Conservation (phyloP, 768 basidiomycete genomes). For the Suillus weaverae region DNA sequence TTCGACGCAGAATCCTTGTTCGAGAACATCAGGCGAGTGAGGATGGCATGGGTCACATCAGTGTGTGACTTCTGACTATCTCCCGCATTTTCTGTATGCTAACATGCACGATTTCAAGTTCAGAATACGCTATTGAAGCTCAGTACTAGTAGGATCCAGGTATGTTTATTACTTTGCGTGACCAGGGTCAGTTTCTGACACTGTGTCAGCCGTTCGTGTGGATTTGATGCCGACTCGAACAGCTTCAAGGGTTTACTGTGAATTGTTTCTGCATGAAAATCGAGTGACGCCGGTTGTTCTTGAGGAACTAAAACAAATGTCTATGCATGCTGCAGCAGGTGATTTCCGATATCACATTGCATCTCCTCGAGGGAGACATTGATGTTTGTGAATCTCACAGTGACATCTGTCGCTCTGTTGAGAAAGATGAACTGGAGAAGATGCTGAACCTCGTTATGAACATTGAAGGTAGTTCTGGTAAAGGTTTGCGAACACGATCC, state of each 20-base stretch:
- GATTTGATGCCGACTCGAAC: neutral
- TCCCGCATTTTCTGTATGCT: neutral
- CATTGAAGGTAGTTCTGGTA: conserved; percentile 32
- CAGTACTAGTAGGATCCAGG: conserved; percentile 21
- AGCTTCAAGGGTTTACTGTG: conserved; percentile 7
- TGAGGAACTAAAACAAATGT: neutral
- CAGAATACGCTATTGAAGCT: conserved; percentile 21
- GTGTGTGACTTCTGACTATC: conserved; percentile 29
- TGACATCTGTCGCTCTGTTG: conserved; percentile 41
- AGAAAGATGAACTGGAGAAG: conserved; percentile 34
- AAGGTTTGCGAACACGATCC: neutral
- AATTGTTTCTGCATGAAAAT: neutral
- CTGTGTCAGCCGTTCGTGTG: neutral
- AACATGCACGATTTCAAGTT: neutral
- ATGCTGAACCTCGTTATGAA: conserved; percentile 33
- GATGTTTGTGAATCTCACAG: conserved; percentile 21
- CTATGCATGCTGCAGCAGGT: conserved; percentile 16
- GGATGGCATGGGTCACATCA: conserved; percentile 37
- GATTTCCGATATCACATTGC: conserved; percentile 18
- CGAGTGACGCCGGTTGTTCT: neutral
- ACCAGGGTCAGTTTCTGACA: neutral
- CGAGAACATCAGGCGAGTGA: conserved; percentile 38
- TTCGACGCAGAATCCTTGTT: conserved; percentile 34
- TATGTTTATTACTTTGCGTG: neutral
- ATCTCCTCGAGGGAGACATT: conserved; percentile 3